phyloP scores from a whole-genome alignment of 371 early-diverging fungal species.

The Mortierella sp. region DNA sequence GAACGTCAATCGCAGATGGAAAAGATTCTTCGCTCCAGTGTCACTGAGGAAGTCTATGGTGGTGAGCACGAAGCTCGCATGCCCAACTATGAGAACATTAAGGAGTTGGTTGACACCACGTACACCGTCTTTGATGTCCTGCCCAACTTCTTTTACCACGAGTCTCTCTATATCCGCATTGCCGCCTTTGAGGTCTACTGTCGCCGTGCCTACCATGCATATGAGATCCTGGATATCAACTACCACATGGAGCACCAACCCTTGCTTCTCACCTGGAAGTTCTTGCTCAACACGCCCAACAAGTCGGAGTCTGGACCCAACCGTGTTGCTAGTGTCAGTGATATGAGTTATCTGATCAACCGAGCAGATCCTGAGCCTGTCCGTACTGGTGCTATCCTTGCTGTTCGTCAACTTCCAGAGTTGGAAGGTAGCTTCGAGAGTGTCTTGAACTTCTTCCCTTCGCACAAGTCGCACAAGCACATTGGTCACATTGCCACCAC shows the following conservation, averaged over 20 bases:
- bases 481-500: conserved; percentile 29
- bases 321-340: conserved; percentile 80
- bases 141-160: conserved; percentile 93
- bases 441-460: conserved; percentile 64
- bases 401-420: conserved; percentile 66
- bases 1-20: conserved; percentile 90
- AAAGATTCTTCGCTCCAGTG: conserved; percentile 81
- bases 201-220: conserved; percentile 96
- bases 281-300: conserved; percentile 66
- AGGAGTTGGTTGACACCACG: conserved; percentile 91
- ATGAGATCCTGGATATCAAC: conserved; percentile 86
- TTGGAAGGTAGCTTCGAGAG: conserved; percentile 63
- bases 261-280: conserved; percentile 84
- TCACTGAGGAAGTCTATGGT: conserved; percentile 84
- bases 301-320: conserved; percentile 66
- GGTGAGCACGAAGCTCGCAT: conserved; percentile 76
- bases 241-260: conserved; percentile 78
- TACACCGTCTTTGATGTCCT: conserved; percentile 96
- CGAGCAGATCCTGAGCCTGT: conserved; percentile 72
- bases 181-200: conserved; percentile 96
- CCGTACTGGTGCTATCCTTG: conserved; percentile 78
- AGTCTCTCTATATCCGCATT: conserved; percentile 79
- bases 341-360: conserved; percentile 74
- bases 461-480: conserved; percentile 38
- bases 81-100: conserved; percentile 84